These are phyloP conservation scores for Pisolithus sp. DNA, from an alignment of 768 basidiomycete genomes.

Conservation along the genomic window DNA sequence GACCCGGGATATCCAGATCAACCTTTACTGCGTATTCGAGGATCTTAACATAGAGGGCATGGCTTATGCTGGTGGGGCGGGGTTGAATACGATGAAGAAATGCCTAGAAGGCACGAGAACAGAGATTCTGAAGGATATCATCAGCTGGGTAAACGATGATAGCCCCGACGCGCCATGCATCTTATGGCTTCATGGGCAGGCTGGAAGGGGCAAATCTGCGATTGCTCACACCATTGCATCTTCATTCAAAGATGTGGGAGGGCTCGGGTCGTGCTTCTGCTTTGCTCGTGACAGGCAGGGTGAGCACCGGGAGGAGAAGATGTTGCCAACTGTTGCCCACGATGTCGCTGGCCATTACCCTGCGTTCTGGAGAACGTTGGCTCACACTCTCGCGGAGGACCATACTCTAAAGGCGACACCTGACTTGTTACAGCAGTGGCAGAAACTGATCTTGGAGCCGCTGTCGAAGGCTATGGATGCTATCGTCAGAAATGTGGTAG, in stretches of 20 bases:
- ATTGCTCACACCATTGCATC: slow-evolving; percentile 1
- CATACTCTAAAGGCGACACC: neutral
- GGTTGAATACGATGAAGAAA: neutral
- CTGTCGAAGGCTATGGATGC: neutral
- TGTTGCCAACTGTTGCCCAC: neutral
- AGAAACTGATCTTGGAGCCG: neutral
- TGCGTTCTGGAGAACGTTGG: neutral
- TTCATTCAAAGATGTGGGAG: neutral
- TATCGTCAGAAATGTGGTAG: neutral
- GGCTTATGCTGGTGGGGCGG: neutral
- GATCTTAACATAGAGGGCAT: neutral
- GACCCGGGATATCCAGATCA: neutral
- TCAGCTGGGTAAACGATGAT: neutral
- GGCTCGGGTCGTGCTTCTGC: neutral
- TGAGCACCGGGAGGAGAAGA: neutral
- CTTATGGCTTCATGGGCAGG: neutral
- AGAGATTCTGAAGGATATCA: neutral
- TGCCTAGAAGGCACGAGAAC: neutral
- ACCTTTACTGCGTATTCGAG: neutral
- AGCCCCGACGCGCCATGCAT: neutral
- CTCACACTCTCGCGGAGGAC: neutral
- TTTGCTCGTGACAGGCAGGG: neutral
- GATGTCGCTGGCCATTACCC: neutral
- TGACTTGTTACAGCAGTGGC: neutral
- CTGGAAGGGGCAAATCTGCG: neutral